Conservation (phyloP, 441 rosid genomes). For the Bocquillonia castaneifolia region DNA sequence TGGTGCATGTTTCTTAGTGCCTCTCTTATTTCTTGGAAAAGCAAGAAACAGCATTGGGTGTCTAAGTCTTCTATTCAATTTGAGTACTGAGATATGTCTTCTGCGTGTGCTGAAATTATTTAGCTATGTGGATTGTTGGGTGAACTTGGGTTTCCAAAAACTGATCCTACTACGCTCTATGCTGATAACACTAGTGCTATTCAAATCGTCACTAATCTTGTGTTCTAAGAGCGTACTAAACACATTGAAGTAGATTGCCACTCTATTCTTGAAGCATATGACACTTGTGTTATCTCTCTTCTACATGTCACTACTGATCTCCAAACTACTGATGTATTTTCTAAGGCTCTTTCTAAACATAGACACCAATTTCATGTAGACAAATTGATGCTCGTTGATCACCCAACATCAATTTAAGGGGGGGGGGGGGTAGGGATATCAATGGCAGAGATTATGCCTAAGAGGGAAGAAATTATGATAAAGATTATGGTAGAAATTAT, state of each 20-base stretch:
- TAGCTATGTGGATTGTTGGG: not conserved
- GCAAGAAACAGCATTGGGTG: not conserved
- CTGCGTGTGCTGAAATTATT: not conserved
- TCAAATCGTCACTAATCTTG: not conserved
- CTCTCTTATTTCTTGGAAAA: not conserved
- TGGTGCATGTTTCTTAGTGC: not conserved
- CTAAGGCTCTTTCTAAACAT: not conserved
- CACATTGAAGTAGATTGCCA: not conserved
- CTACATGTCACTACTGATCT: not conserved
- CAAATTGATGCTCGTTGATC: no score
- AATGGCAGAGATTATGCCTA: no score
- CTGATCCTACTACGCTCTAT: no score
- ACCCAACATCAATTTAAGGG: no score
- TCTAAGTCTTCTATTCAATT: not conserved
- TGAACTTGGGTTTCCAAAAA: no score
- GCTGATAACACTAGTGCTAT: not conserved
- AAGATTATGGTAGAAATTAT: no score
- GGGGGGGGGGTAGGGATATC: no score
- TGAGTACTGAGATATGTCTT: not conserved
- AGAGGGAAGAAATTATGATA: no score
- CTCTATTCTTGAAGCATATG: not conserved
- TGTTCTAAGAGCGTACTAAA: not conserved
- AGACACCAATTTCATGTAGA: not conserved
- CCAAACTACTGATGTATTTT: no score
- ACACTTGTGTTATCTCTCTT: not conserved